Conservation (phyloP, 306 rosid species). For the Trifolium repens region DNA sequence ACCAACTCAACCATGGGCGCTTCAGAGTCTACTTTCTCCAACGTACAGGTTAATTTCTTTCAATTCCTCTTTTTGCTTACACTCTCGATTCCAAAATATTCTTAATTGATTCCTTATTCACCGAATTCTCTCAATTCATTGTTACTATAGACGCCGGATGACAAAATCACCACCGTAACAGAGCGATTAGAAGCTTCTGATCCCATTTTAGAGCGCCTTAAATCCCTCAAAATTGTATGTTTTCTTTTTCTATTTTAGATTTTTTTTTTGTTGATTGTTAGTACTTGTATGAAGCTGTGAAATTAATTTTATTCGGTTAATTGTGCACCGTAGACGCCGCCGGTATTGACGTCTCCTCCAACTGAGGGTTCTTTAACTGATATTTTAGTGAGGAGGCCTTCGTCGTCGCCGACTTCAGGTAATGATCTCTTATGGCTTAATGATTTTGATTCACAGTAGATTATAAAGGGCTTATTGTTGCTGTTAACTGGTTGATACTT, state of each 20-base stretch:
- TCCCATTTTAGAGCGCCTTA: constrained; percentile 72
- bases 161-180: constrained; percentile 82
- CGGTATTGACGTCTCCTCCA: constrained; percentile 76
- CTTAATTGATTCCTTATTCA: constrained; percentile 1
- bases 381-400: constrained; percentile 82
- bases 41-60: constrained; percentile 49
- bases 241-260: neutral
- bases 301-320: neutral
- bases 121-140: constrained; percentile 33
- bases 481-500: neutral
- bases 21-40: constrained; percentile 75
- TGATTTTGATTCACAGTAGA: neutral
- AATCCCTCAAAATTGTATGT: constrained; percentile 75
- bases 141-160: constrained; percentile 54
- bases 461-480: constrained; percentile 5
- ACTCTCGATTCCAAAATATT: neutral
- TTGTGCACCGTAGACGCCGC: constrained; percentile 66
- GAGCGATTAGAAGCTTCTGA: constrained; percentile 69
- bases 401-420: constrained; percentile 74
- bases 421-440: constrained; percentile 22
- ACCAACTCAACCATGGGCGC: constrained; percentile 66
- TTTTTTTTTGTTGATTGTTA: neutral
- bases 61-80: neutral
- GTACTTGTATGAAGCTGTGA: constrained; percentile 5
- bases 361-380: constrained; percentile 86